These are phyloP conservation scores for Myrmaecium sp. DNA, from an alignment of 2,329 filamentous ascomycete species.

Conservation along the genomic window DNA sequence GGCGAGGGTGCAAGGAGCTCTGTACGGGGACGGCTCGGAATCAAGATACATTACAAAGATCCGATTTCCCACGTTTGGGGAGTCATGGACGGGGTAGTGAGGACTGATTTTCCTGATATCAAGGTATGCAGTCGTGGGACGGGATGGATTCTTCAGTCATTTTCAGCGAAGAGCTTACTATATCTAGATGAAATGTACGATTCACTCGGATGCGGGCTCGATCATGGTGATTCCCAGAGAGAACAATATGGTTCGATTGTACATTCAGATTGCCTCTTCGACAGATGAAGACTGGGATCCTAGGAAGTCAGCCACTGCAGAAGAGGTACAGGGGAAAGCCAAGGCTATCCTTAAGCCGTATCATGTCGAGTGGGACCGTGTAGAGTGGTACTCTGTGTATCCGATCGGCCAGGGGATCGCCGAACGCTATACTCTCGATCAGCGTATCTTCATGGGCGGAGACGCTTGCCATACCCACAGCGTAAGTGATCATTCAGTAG, in stretches of 20 bases:
- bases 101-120: slow-evolving; percentile 46
- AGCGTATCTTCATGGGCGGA: slow-evolving; percentile 49
- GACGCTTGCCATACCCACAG: slow-evolving; percentile 48
- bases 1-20: slow-evolving; percentile 46
- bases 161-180: slow-evolving; percentile 2
- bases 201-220: slow-evolving; percentile 44
- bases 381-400: slow-evolving; percentile 51
- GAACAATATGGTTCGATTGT: slow-evolving; percentile 37
- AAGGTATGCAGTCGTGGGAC: slow-evolving; percentile 24
- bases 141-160: background rate
- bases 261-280: slow-evolving; percentile 45
- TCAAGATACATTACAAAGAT: slow-evolving; percentile 48
- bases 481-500: slow-evolving; percentile 10
- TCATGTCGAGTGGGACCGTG: slow-evolving; percentile 43
- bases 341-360: slow-evolving; percentile 44
- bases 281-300: slow-evolving; percentile 44
- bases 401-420: slow-evolving; percentile 49
- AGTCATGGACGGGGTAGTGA: slow-evolving; percentile 48
- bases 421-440: slow-evolving; percentile 46
- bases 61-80: slow-evolving; percentile 49
- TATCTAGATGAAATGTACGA: slow-evolving; percentile 47
- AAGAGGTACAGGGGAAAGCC: slow-evolving; percentile 40
- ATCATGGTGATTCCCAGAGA: slow-evolving; percentile 46
- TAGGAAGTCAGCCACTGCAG: slow-evolving; percentile 39
- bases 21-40: slow-evolving; percentile 43